These are phyloP conservation scores for Penicillium bialowiezense DNA, from an alignment of 495 filamentous ascomycete genomes.

Conservation along the genomic window DNA sequence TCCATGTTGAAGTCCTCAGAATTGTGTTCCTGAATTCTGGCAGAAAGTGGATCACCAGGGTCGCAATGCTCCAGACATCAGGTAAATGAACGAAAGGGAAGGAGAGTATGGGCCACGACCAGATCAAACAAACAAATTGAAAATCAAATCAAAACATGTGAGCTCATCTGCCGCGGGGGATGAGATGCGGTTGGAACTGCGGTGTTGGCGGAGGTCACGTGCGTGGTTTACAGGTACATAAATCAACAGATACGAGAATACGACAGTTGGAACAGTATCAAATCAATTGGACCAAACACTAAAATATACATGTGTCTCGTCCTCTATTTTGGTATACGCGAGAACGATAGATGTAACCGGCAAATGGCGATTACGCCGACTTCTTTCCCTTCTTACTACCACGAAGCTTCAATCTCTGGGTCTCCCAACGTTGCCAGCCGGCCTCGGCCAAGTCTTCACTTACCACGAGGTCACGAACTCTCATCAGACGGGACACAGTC, in stretches of 20 bases:
- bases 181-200: constrained; percentile 1
- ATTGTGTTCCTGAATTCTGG: constrained; percentile 3
- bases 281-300: neutral
- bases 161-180: neutral
- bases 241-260: no score
- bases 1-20: constrained; percentile 27
- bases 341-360: neutral
- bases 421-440: constrained; percentile 91
- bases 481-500: constrained; percentile 58
- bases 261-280: no score
- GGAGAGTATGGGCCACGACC: neutral
- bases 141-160: neutral
- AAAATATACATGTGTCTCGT: neutral
- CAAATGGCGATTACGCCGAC: constrained; percentile 21
- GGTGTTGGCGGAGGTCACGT: neutral
- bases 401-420: constrained; percentile 35
- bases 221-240: constrained; percentile 1
- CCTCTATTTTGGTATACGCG: neutral
- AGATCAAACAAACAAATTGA: neutral
- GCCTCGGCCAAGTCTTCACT: constrained; percentile 88
- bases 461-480: constrained; percentile 80
- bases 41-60: constrained; percentile 7
- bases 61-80: constrained; percentile 12
- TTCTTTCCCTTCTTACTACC: constrained; percentile 26
- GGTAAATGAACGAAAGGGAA: constrained; percentile 1